phyloP scores from a whole-genome alignment of 768 basidiomycete genomes.

The Sutorius australiensis region DNA sequence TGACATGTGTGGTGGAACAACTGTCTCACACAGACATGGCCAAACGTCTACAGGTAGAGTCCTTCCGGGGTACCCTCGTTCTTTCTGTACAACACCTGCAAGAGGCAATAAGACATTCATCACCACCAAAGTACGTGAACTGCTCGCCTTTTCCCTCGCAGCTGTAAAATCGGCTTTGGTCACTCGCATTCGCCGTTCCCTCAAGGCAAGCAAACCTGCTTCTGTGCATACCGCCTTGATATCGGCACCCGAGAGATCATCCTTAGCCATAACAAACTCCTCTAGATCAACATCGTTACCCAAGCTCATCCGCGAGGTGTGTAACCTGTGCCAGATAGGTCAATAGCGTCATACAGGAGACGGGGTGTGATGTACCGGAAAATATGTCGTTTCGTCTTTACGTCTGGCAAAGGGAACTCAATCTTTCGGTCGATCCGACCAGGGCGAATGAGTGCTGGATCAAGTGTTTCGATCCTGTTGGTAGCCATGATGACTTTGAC shows the following conservation, averaged over 20 bases:
- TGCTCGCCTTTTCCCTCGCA: slow-evolving; percentile 86
- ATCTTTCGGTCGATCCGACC: slow-evolving; percentile 99
- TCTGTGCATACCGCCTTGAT: slow-evolving; percentile 99
- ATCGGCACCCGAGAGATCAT: slow-evolving; percentile 94
- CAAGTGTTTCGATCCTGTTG: slow-evolving; percentile 94
- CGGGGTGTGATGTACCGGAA: slow-evolving; percentile 59
- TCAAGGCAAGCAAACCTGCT: slow-evolving; percentile 90
- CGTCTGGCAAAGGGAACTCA: slow-evolving; percentile 94
- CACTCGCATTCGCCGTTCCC: slow-evolving; percentile 94
- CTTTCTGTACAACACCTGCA: slow-evolving; percentile 87
- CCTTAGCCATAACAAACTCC: slow-evolving; percentile 93
- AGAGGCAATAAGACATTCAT: slow-evolving; percentile 11
- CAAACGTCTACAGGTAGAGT: slow-evolving; percentile 59
- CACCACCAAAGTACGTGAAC: neutral
- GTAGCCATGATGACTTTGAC: slow-evolving; percentile 99
- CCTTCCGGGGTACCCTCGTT: slow-evolving; percentile 95
- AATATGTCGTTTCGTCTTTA: slow-evolving; percentile 99
- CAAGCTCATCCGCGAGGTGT: slow-evolving; percentile 94
- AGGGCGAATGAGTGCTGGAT: slow-evolving; percentile 96
- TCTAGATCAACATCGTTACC: slow-evolving; percentile 87
- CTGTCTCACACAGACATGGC: slow-evolving; percentile 5
- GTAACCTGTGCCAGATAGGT: slow-evolving; percentile 49
- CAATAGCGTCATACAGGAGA: neutral
- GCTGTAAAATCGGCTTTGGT: slow-evolving; percentile 86
- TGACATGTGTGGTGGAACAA: neutral